Percentiles rank a stretch among this genome's conserved stretches.
phyloP scores from a whole-genome alignment of 345 rosid genomes.

The Citrus mangshanensis region DNA sequence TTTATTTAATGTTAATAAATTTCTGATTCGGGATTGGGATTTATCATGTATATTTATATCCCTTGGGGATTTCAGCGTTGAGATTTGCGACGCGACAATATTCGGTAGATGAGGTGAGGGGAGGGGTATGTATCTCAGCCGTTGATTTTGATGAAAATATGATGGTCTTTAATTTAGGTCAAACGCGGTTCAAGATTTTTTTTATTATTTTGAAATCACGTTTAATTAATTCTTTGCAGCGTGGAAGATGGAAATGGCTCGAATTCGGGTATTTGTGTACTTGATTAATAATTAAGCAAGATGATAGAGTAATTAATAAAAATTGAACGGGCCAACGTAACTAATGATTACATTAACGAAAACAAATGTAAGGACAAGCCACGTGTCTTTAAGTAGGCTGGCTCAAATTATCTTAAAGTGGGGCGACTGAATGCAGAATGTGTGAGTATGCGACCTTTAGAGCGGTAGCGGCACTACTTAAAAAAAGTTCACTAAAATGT shows the following conservation, averaged over 20 bases:
- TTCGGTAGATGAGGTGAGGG: not conserved
- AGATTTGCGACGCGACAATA: slow-evolving; percentile 18
- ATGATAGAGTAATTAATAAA: not conserved
- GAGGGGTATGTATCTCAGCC: not conserved
- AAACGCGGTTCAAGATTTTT: not conserved
- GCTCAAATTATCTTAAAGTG: too few species aligned
- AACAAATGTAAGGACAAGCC: not conserved
- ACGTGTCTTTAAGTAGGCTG: not conserved
- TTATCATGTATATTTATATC: not conserved
- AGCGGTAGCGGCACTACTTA: too few species aligned
- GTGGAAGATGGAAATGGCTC: not conserved
- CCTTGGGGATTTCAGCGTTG: slow-evolving; percentile 8
- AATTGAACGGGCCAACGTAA: not conserved
- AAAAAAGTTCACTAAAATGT: too few species aligned
- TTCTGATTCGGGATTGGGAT: not conserved
- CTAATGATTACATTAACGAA: not conserved
- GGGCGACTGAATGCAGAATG: too few species aligned
- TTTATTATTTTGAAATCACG: not conserved
- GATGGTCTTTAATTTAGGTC: not conserved
- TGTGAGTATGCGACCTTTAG: too few species aligned
- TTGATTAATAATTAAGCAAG: not conserved
- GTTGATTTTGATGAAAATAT: slow-evolving; percentile 10
- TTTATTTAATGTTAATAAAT: not conserved
- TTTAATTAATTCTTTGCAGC: not conserved
- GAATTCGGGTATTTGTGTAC: not conserved